Evolutionary conservation across 108 stramenopile species (phyloP), one percentile per base, ranked within the genome.

Genomic region (Pseudonitzschia multistriata): DNA sequence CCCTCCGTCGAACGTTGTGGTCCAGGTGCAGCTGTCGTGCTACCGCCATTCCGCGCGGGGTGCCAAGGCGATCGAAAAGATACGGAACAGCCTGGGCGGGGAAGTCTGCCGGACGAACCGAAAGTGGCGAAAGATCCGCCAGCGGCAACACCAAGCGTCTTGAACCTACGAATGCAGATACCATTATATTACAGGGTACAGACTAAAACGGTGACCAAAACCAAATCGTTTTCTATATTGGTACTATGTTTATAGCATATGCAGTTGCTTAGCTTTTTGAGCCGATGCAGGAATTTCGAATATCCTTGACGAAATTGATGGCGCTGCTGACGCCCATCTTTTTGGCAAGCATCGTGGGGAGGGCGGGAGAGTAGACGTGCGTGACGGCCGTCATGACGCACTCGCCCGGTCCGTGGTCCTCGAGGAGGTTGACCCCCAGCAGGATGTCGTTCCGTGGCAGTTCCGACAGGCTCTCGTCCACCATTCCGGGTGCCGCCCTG

Each of bases 381-480:
- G 87, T 94, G 2, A 94, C 76, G 10, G 90, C 79, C 5, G 89
- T 94, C 74, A 91, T 62, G 36, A 87, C 62, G 60, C 87, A 88
- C 66, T 84, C 67, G 15, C 81, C 71, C 29, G 85, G 80, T 1
- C 33, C 31, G 28, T 79, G 81, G 22, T 82, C 74, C 68, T 80
- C 67, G 1, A 93, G 66, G n/a, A 91, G 45, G 57, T 91, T 94
- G n/a, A 94, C 88, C 24, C 93, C 93, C 42, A 94, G 64, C 53
- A 94, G 76, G 40, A 94, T 94, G 54, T 94, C 90, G 55, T 79
- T 88, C 11, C 86, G 73, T 30, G 74, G 64, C 33, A 72, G 35
- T 13, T 74, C 72, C 14, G 21, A 24, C 68, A 68, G 33, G 2
- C 17, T 31, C 7, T 74, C 79, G 19, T 69, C 48, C 14, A 49